These are phyloP conservation scores for Chlorophyllum brunneum DNA, from an alignment of 768 basidiomycete genomes.

Conservation along the genomic window DNA sequence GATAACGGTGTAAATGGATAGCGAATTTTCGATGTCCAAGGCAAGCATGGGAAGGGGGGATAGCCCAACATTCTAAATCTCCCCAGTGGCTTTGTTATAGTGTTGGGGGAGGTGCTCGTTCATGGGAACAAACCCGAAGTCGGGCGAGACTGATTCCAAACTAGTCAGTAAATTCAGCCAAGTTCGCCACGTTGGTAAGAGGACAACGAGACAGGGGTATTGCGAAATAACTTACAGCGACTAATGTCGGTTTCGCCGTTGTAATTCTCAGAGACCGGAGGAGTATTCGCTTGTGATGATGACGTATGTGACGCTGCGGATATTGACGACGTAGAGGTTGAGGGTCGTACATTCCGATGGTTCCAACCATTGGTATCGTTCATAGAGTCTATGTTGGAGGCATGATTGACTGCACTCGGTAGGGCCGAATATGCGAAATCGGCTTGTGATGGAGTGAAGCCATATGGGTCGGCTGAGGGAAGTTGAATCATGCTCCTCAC, in stretches of 20 bases:
- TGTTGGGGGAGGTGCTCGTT: conserved; percentile 68
- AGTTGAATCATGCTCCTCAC: conserved; percentile 84
- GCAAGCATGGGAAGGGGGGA: background rate
- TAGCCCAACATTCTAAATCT: conserved; percentile 33
- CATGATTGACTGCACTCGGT: conserved; percentile 40
- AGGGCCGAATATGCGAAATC: conserved; percentile 81
- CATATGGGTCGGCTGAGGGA: conserved; percentile 66
- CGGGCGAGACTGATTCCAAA: conserved; percentile 57
- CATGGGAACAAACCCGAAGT: conserved; percentile 82
- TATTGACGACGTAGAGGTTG: conserved; percentile 73
- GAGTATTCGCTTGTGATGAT: conserved; percentile 79
- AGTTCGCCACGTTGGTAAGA: conserved; percentile 4
- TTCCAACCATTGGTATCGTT: conserved; percentile 44
- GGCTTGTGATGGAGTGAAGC: conserved; percentile 59
- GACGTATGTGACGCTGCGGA: conserved; percentile 74
- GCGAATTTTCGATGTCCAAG: background rate
- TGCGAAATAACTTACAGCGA: conserved; percentile 63
- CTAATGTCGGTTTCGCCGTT: conserved; percentile 72
- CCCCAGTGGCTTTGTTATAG: conserved; percentile 56
- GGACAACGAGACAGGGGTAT: background rate
- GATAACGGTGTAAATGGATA: conserved; percentile 3
- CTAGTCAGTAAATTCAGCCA: conserved; percentile 16
- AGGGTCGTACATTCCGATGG: conserved; percentile 60
- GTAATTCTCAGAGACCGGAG: conserved; percentile 67
- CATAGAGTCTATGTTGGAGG: conserved; percentile 40